Percentiles rank a stretch among this genome's conserved stretches.
Evolutionary conservation across 176 grass and related monocot species (phyloP).

Genomic region (Carex cristatella): DNA sequence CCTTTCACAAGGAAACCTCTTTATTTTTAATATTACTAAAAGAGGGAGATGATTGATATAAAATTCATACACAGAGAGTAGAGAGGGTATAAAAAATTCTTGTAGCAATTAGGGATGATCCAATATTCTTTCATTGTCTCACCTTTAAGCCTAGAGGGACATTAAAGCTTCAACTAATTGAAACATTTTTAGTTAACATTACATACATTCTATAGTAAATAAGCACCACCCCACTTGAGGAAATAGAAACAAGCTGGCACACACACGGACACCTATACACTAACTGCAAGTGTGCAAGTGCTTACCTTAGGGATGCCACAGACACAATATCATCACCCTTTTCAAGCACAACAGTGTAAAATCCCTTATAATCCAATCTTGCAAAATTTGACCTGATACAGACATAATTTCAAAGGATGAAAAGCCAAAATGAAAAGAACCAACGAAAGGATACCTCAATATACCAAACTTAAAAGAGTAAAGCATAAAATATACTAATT

Average conservation of each 20-base stretch:
- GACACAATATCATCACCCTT: slow-evolving; percentile 77
- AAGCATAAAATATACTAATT: not conserved
- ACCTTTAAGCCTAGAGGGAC: not conserved
- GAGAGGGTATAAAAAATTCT: slow-evolving; percentile 1
- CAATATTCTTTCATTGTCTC: not conserved
- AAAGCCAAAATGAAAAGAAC: not conserved
- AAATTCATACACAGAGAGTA: not conserved
- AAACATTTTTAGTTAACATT: not conserved
- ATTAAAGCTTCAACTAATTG: not conserved
- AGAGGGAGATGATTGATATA: not conserved
- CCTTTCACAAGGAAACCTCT: not conserved
- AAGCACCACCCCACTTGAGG: not conserved
- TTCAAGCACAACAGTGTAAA: slow-evolving; percentile 86
- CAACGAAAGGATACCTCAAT: not conserved
- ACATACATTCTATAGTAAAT: not conserved
- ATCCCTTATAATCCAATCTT: slow-evolving; percentile 79
- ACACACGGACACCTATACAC: not conserved
- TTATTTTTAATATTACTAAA: not conserved
- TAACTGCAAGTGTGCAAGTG: not conserved
- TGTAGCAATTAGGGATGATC: slow-evolving; percentile 43
- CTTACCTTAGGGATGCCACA: slow-evolving; percentile 82
- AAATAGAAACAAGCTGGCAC: not conserved
- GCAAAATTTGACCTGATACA: slow-evolving; percentile 68
- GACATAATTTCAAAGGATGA: slow-evolving; percentile 13
- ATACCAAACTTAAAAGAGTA: not conserved